These are phyloP conservation scores for Chrysoporthe cubensis DNA, from an alignment of 2,329 filamentous ascomycete genomes.

Conservation along the genomic window DNA sequence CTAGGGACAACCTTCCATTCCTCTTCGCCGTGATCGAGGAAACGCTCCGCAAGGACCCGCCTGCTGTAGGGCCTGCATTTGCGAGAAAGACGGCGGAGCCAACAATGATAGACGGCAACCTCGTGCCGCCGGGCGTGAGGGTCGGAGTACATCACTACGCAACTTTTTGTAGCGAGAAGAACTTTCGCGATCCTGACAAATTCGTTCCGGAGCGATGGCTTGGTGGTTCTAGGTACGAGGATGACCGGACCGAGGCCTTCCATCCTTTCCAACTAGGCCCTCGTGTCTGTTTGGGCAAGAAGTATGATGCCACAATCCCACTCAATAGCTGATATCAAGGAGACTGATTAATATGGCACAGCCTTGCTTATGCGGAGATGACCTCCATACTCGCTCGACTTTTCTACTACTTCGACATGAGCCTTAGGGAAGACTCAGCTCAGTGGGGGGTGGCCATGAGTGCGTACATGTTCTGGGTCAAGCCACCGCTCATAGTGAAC, in stretches of 20 bases:
- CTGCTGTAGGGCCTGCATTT: not conserved
- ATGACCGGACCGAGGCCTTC: not conserved
- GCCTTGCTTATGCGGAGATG: slow-evolving; percentile 10
- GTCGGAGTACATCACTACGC: slow-evolving; percentile 2
- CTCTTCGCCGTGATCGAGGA: slow-evolving; percentile 1
- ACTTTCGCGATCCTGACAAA: not conserved
- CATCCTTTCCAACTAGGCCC: not conserved
- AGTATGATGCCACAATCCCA: not conserved
- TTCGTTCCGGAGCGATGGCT: slow-evolving; percentile 6
- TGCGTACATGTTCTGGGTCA: not conserved
- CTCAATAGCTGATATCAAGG: not conserved
- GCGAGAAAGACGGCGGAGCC: not conserved
- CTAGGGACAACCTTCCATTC: not conserved
- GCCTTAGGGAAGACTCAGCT: not conserved
- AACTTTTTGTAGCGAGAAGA: not conserved
- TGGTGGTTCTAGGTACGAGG: not conserved
- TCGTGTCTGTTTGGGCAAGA: slow-evolving; percentile 6
- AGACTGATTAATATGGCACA: not conserved
- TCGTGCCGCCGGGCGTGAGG: not conserved
- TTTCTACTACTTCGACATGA: slow-evolving; percentile 7
- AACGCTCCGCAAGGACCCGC: slow-evolving; percentile 1
- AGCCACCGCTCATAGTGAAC: not conserved
- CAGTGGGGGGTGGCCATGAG: not conserved
- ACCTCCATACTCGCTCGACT: not conserved
- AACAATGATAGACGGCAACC: not conserved